Conservation (phyloP, 2,329 filamentous ascomycete species). For the Fusarium napiforme region DNA sequence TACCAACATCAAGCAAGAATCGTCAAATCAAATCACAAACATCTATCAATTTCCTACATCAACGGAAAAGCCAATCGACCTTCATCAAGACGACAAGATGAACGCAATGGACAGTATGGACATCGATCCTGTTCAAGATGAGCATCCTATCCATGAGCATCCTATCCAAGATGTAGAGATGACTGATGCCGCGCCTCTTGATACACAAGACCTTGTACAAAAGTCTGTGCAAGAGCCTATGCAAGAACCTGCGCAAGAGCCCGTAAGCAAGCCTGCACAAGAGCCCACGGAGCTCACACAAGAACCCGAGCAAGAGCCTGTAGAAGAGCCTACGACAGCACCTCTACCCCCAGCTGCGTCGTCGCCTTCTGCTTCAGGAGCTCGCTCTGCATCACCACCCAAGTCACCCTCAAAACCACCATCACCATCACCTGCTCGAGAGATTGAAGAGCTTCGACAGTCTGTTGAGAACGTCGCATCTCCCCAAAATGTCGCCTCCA, state of each 20-base stretch:
- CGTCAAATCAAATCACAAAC: conserved; percentile 11
- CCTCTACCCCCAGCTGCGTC: not conserved
- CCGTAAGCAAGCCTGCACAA: not conserved
- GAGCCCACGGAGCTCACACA: not conserved
- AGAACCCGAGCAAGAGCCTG: not conserved
- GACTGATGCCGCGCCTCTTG: conserved; percentile 19
- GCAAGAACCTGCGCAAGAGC: not conserved
- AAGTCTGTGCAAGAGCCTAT: not conserved
- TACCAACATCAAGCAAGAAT: conserved; percentile 28
- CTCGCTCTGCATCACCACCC: not conserved
- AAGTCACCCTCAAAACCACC: not conserved
- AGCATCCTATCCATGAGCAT: conserved; percentile 14
- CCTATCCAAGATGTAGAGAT: conserved; percentile 33
- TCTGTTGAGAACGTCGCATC: not conserved
- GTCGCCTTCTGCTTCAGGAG: conserved; percentile 7
- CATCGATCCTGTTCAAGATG: conserved; percentile 25
- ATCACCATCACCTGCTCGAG: conserved; percentile 4
- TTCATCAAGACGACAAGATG: conserved; percentile 32
- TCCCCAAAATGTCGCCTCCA: conserved; percentile 1
- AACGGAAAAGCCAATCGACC: conserved; percentile 1
- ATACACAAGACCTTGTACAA: not conserved
- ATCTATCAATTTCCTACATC: conserved; percentile 12
- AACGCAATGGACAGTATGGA: conserved; percentile 35
- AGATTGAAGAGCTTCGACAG: conserved; percentile 8
- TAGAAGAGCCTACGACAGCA: not conserved